Evolutionary conservation across 108 stramenopile genomes (phyloP), one percentile per base, ranked within the genome.

Genomic region (Cylindrotheca fusiformis): DNA sequence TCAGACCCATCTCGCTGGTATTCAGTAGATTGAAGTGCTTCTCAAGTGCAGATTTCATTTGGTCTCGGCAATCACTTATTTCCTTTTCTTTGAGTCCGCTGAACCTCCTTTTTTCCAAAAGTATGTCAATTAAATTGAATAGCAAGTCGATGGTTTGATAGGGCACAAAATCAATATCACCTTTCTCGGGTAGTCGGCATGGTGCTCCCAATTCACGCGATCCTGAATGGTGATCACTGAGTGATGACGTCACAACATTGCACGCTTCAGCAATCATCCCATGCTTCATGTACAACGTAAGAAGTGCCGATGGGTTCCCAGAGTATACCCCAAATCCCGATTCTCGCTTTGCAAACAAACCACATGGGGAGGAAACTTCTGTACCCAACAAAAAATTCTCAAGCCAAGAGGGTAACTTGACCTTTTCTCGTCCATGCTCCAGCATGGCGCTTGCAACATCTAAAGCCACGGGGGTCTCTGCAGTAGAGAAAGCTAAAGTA

Each of bases 81-180:
- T 31, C n/a, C 36, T 46, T 25, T 25, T 60, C 32, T 25, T 61
- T 65, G 25, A 23, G 52, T 17, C 28, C 27, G 1, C 45, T 57
- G 4, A 69, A 45, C 1, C 3, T 71, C 14, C 63, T 48, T 14
- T 68, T 71, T 21, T 26, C 31, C 8, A 77, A 28, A 10, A 76
- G 61, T 8, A 60, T 49, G 25, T 87, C 82, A 51, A 90, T 82
- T 17, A 86, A 47, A 53, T 79, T 77, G 77, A 79, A 88, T 10
- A 94, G 67, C 47, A 61, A 20, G 68, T 94, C 93, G 56, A 94
- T 88, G 33, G 72, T 71, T 28, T 80, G 56, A 59, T 88, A 88
- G 0, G 93, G 93, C 30, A 94, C 77, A 52, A 72, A 94, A 58
- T 88, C 83, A 27, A 94, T 79, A 32, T 78, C 67, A 2, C 93